phyloP scores from a whole-genome alignment of 1,284 basidiomycete genomes.

The Mycena sp. region DNA sequence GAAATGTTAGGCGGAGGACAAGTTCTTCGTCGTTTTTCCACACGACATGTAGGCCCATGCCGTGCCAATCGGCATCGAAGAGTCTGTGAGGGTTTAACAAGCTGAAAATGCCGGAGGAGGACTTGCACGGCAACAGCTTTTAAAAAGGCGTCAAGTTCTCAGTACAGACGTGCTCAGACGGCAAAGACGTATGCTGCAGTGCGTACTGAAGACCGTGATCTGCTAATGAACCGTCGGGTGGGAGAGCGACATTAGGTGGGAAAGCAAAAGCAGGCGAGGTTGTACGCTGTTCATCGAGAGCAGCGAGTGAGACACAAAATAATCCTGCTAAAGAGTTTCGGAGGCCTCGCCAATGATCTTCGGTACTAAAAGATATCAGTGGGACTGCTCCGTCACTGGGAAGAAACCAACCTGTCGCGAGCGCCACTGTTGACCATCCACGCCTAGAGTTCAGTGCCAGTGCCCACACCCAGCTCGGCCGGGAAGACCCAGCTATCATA shows the following conservation, averaged over 20 bases:
- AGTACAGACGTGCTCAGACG: slow-evolving; percentile 59
- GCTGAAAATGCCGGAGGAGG: slow-evolving; percentile 84
- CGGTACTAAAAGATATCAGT: slow-evolving; percentile 45
- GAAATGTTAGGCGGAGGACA: slow-evolving; percentile 78
- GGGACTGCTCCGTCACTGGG: background rate
- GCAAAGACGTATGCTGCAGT: slow-evolving; percentile 81
- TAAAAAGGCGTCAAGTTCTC: slow-evolving; percentile 92
- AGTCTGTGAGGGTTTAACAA: slow-evolving; percentile 87
- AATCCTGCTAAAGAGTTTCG: slow-evolving; percentile 91
- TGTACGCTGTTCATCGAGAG: slow-evolving; percentile 60
- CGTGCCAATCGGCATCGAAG: slow-evolving; percentile 90
- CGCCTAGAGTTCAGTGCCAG: slow-evolving; percentile 90
- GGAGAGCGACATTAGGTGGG: too few relatives aligned
- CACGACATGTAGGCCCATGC: slow-evolving; percentile 80
- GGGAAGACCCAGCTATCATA: slow-evolving; percentile 87
- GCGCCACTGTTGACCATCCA: slow-evolving; percentile 72
- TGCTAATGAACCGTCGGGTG: too few relatives aligned
- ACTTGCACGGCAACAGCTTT: slow-evolving; percentile 93
- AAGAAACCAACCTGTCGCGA: too few relatives aligned
- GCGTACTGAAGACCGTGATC: slow-evolving; percentile 38
- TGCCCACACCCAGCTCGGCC: slow-evolving; percentile 76
- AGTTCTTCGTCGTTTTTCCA: slow-evolving; percentile 56
- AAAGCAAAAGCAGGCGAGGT: too few relatives aligned
- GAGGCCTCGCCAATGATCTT: slow-evolving; percentile 84
- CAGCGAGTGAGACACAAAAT: slow-evolving; percentile 92